A percentile compares a stretch with the other conserved stretches of the same genome.
phyloP scores from a whole-genome alignment of 129 eudicot genomes.

The Logfia minima region DNA sequence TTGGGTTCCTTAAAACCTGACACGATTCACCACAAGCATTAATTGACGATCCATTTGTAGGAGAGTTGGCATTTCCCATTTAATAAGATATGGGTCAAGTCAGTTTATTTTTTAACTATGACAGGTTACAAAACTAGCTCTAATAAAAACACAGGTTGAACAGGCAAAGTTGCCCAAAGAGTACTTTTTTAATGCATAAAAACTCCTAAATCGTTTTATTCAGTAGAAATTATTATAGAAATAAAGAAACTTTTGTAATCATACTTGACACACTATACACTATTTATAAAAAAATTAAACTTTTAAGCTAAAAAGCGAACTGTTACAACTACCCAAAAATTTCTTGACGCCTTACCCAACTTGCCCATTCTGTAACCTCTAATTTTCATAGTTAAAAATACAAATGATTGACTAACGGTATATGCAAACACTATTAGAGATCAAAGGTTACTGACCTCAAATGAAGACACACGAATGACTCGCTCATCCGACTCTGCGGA shows the following conservation, averaged over 20 bases:
- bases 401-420: neutral
- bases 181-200: too few relatives aligned
- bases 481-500: conserved; percentile 63
- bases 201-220: neutral
- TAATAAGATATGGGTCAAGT: neutral
- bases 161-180: neutral
- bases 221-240: neutral
- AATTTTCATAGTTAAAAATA: neutral
- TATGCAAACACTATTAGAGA: conserved; percentile 3
- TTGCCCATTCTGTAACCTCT: neutral
- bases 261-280: neutral
- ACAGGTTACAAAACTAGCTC: neutral
- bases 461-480: conserved; percentile 71
- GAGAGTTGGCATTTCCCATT: neutral
- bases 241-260: neutral
- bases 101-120: neutral
- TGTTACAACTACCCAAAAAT: neutral
- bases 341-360: neutral
- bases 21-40: conserved; percentile 20
- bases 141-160: neutral
- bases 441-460: conserved; percentile 50
- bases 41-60: neutral
- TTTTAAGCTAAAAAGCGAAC: neutral
- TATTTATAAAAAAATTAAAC: too few relatives aligned
- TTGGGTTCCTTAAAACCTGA: conserved; percentile 59